These are phyloP conservation scores for Miamiensis avidus DNA, from an alignment of 169 alveolate species.

Conservation along the genomic window DNA sequence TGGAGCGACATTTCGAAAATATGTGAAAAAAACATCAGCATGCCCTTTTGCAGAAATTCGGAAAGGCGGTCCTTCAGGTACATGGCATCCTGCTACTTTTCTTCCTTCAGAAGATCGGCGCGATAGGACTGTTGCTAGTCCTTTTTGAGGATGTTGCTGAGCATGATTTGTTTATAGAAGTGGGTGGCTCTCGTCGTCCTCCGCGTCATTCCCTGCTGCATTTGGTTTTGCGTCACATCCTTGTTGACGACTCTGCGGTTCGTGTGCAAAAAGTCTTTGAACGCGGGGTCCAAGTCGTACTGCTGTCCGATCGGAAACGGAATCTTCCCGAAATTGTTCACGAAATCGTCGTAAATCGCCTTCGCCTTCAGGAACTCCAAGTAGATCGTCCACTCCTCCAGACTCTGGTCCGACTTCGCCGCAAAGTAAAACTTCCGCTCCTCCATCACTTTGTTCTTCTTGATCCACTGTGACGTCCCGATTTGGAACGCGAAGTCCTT, in stretches of 20 bases:
- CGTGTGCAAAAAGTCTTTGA: neutral
- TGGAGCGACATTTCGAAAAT: conserved; percentile 10
- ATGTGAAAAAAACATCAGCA: conserved; percentile 28
- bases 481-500: conserved; percentile 6
- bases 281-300: neutral
- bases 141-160: no score
- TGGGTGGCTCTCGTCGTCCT: neutral
- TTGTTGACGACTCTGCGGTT: conserved; percentile 8
- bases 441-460: conserved; percentile 11
- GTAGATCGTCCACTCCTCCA: conserved; percentile 18
- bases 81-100: conserved; percentile 4
- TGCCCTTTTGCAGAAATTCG: conserved; percentile 19
- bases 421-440: conserved; percentile 17
- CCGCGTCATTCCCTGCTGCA: conserved; percentile 5
- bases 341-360: conserved; percentile 31
- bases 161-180: no score
- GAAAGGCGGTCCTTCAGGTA: conserved; percentile 16
- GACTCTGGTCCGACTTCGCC: neutral
- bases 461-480: conserved; percentile 9
- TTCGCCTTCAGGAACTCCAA: conserved; percentile 24
- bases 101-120: no score
- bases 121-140: no score
- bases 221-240: conserved; percentile 13
- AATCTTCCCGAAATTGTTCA: conserved; percentile 20
- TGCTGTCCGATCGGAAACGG: conserved; percentile 17